Conservation (phyloP, 1,139 yeast species). For the Candida mesenterica region DNA sequence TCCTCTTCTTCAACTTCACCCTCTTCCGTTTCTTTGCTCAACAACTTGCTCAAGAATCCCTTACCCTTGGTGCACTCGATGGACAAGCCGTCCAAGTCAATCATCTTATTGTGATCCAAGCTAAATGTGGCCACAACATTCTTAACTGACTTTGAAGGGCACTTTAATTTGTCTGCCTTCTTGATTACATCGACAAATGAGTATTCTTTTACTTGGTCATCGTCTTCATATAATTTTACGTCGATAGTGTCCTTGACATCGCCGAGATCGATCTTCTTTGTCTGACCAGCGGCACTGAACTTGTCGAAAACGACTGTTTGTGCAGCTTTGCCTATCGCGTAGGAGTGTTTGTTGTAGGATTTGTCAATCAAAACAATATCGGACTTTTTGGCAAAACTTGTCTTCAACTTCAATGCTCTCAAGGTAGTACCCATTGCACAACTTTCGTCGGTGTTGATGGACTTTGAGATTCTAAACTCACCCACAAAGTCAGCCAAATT, state of each 20-base stretch:
- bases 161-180: constrained; percentile 42
- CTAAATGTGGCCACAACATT: constrained; percentile 42
- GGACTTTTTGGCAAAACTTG: constrained; percentile 53
- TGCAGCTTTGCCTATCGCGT: constrained; percentile 14
- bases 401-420: constrained; percentile 61
- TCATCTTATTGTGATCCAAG: constrained; percentile 50
- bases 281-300: constrained; percentile 35
- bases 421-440: constrained; percentile 87
- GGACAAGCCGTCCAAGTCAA: constrained; percentile 40
- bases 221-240: constrained; percentile 57
- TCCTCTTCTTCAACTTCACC: constrained; percentile 15
- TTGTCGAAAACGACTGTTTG: constrained; percentile 40
- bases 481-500: constrained; percentile 54
- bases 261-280: constrained; percentile 33
- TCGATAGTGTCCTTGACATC: constrained; percentile 28
- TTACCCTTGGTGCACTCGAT: constrained; percentile 37
- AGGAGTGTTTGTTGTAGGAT: constrained; percentile 39
- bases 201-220: constrained; percentile 42
- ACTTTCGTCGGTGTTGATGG: constrained; percentile 94
- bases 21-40: constrained; percentile 21
- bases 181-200: constrained; percentile 29
- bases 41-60: constrained; percentile 29
- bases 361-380: constrained; percentile 63
- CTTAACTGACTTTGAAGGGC: constrained; percentile 37
- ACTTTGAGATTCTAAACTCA: constrained; percentile 69